These are phyloP conservation scores for Neurospora sp. DNA, from an alignment of 495 filamentous ascomycete species.

Conservation along the genomic window DNA sequence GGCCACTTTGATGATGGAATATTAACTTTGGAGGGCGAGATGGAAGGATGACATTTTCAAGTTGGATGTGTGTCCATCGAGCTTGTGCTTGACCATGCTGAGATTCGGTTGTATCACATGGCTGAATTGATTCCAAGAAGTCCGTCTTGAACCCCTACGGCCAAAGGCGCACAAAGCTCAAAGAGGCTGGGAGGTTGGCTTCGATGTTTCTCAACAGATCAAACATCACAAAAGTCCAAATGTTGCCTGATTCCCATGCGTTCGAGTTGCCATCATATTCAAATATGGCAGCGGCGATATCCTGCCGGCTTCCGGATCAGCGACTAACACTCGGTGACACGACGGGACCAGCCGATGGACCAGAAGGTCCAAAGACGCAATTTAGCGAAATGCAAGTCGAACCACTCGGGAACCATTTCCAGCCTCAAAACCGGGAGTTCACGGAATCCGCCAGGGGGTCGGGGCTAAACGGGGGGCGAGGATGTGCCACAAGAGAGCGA, in stretches of 20 bases:
- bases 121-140: too few species aligned
- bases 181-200: neutral
- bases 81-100: neutral
- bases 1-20: too few species aligned
- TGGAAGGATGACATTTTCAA: neutral
- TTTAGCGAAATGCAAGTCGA: neutral
- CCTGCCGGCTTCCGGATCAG: neutral
- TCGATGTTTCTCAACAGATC: neutral
- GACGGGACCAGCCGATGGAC: neutral
- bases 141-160: too few species aligned
- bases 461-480: neutral
- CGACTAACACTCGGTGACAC: neutral
- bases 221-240: neutral
- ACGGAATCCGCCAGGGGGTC: neutral
- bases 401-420: neutral
- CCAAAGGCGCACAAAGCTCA: too few species aligned
- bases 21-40: neutral
- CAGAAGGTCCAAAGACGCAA: neutral
- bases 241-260: neutral
- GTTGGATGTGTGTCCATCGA: neutral
- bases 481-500: neutral
- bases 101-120: neutral
- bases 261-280: too few species aligned
- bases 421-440: neutral
- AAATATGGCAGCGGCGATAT: neutral